Base-by-base conservation (phyloP, 75 land plant genomes). In the Larix kaempferi region DNA sequence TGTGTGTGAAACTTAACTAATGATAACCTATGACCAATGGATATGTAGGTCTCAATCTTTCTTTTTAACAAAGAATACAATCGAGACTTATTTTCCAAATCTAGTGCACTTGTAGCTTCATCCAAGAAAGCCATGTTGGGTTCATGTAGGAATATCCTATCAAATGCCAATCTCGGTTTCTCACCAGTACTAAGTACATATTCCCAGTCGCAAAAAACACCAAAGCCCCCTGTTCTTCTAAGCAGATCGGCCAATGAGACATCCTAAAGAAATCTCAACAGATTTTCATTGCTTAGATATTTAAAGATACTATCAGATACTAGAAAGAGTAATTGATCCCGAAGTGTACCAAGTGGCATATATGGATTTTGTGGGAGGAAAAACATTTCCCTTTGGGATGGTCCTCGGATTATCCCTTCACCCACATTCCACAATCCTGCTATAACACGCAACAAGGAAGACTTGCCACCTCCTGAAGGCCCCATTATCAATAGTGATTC, bases 401-500 rank as follows among this genome's bases (percentile, higher is more conserved):
- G 88, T 35, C 57, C 78, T 78, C 78, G 88, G 33, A 84, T 72
- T 4, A 86, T 0, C 0, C 88, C 88, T n/a, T 77, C 80, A 2
- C 88, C 88, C 6, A 78, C 71, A 69, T 65, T 86, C 88, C 88
- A 86, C 22, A 86, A 61, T 55, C 88, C 88, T 37, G 88, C 86
- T 25, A 85, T 77, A 14, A 82, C 88, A 59, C 88, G 76, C 13
- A 86, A 57, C 49, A 86, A 58, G 19, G 88, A 86, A 17, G 88
- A 86, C 58, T 86, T 86, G n/a, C 88, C 88, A 57, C 88, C 84
- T 22, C 88, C 88, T 74, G 88, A 86, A n/a, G 88, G 88, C 11
- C 88, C 88, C 82, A 86, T 76, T 1, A 86, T 78, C 57, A 86
- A 74, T 10, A 86, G 57, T 5, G 88, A 84, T 61, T 86, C 88